Percentiles rank a stretch among this genome's conserved stretches.
Conservation (phyloP, 192 early-diverging fungal genomes). For the Funneliformis mosseae region DNA sequence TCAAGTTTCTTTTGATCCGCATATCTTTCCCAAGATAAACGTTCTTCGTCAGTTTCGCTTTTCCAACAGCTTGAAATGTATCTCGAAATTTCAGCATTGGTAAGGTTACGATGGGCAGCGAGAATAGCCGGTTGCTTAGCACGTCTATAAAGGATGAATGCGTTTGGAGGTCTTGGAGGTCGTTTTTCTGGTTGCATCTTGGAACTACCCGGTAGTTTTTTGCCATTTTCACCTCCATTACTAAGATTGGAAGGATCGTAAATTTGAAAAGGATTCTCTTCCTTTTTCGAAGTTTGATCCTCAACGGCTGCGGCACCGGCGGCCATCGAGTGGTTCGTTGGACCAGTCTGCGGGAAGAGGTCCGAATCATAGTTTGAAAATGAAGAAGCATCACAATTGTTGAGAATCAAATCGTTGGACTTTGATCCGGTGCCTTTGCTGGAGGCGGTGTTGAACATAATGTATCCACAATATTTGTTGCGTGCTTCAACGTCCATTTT, state of each 20-base stretch:
- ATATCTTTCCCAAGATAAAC: constrained; percentile 15
- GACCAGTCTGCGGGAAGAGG: not conserved
- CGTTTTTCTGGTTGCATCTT: constrained; percentile 2
- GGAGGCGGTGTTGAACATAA: constrained; percentile 16
- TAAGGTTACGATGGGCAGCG: constrained; percentile 19
- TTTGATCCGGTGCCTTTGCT: not conserved
- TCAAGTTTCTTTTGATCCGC: constrained; percentile 27
- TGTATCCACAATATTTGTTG: constrained; percentile 11
- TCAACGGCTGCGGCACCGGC: constrained; percentile 27
- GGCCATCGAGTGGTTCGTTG: not conserved
- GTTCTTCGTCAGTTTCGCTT: constrained; percentile 4
- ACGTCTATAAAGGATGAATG: constrained; percentile 31
- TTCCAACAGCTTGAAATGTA: constrained; percentile 23
- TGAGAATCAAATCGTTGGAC: not conserved
- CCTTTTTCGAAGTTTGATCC: not conserved
- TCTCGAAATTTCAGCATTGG: constrained; percentile 29
- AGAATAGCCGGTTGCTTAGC: constrained; percentile 28
- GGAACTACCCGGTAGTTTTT: not conserved
- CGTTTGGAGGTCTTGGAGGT: constrained; percentile 31
- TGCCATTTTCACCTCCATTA: not conserved
- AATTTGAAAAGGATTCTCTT: not conserved
- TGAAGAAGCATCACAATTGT: not conserved
- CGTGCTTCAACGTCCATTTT: constrained; percentile 15
- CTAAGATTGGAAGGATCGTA: not conserved
- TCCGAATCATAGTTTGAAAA: not conserved